A percentile compares a stretch with the other conserved stretches of the same genome.
Evolutionary conservation across 768 basidiomycete genomes (phyloP).

Genomic region (Imleria badia): DNA sequence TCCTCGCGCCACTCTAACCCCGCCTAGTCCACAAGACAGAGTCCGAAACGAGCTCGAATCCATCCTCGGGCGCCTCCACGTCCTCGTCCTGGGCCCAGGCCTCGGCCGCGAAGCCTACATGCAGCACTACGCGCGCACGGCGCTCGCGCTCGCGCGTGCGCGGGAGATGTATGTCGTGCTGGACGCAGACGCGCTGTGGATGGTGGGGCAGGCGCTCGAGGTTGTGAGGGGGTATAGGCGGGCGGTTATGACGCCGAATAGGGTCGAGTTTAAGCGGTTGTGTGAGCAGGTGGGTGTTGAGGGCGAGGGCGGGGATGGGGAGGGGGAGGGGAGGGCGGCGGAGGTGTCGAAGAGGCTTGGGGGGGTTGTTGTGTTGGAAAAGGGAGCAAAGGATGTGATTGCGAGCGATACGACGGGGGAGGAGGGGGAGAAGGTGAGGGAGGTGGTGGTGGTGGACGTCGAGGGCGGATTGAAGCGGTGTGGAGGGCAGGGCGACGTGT

Average conservation of each 20-base stretch:
- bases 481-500: conserved; percentile 94
- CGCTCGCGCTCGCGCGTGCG: conserved; percentile 68
- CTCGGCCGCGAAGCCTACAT: conserved; percentile 90
- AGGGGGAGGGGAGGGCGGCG: conserved; percentile 56
- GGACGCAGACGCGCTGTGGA: conserved; percentile 90
- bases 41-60: conserved; percentile 57
- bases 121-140: conserved; percentile 77
- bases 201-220: conserved; percentile 72
- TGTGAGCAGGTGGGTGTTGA: conserved; percentile 69
- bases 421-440: conserved; percentile 51
- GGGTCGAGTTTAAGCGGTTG: conserved; percentile 88
- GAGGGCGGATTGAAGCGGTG: conserved; percentile 88
- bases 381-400: conserved; percentile 81
- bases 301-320: conserved; percentile 45
- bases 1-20: neutral
- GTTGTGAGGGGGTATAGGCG: conserved; percentile 83
- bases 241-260: conserved; percentile 90
- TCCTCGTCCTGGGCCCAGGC: conserved; percentile 91
- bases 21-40: conserved; percentile 43
- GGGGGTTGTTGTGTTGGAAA: conserved; percentile 88
- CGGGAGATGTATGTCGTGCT: conserved; percentile 87
- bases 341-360: conserved; percentile 74
- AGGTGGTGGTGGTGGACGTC: conserved; percentile 63
- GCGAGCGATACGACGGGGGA: conserved; percentile 70
- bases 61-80: conserved; percentile 84